phyloP scores from a whole-genome alignment of 495 filamentous ascomycete genomes.

The Apiosordaria backusii region DNA sequence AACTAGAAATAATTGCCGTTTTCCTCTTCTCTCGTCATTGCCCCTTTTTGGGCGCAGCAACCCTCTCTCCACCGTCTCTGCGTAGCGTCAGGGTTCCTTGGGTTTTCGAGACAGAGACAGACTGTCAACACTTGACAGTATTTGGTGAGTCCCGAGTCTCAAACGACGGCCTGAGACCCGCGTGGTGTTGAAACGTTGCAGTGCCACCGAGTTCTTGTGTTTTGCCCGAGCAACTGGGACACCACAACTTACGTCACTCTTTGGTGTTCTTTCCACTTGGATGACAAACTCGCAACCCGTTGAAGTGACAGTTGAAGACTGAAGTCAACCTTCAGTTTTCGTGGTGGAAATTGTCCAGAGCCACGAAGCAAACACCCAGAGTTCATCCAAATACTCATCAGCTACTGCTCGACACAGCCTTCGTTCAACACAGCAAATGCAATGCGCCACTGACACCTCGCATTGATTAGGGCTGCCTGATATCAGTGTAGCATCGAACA shows the following conservation, averaged over 20 bases:
- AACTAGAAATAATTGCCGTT: background rate
- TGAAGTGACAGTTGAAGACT: no score
- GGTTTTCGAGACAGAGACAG: background rate
- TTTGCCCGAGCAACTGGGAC: background rate
- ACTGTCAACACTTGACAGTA: background rate
- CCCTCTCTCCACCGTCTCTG: background rate
- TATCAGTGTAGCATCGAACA: background rate
- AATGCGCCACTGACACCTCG: no score
- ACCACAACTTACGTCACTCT: background rate
- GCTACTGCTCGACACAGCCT: no score
- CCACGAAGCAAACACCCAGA: no score
- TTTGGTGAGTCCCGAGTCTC: background rate
- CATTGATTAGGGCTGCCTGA: no score
- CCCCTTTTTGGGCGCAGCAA: background rate
- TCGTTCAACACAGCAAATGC: no score
- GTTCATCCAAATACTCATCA: no score
- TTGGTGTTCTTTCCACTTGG: no score
- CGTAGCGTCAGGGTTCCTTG: background rate
- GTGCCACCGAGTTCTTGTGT: background rate
- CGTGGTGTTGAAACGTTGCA: conserved; percentile 8
- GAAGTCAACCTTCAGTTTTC: no score
- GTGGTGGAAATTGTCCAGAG: background rate
- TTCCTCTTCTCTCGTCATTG: background rate
- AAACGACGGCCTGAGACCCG: background rate
- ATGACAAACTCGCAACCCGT: no score